These are phyloP conservation scores for Cladorrhinum sp. DNA, from an alignment of 2,329 filamentous ascomycete genomes.

Conservation along the genomic window DNA sequence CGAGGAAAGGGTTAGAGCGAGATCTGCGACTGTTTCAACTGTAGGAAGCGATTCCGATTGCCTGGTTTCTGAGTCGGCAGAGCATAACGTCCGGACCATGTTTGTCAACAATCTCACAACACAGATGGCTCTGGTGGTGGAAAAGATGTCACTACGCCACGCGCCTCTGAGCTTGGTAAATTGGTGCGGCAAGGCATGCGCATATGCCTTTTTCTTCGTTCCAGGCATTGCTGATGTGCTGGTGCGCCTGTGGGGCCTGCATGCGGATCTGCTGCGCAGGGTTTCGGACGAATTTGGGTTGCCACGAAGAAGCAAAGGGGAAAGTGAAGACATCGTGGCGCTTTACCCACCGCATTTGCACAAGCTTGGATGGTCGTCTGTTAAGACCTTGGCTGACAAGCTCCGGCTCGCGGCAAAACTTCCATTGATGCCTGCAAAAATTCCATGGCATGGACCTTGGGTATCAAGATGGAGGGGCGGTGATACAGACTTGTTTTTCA, in stretches of 20 bases:
- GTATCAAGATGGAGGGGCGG: conserved; percentile 79
- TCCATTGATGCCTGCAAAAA: conserved; percentile 65
- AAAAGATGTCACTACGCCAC: conserved; percentile 80
- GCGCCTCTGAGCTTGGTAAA: conserved; percentile 65
- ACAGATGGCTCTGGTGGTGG: conserved; percentile 83
- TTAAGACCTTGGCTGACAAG: conserved; percentile 47
- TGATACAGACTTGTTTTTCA: conserved; percentile 86
- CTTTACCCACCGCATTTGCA: conserved; percentile 68
- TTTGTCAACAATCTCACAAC: conserved; percentile 78
- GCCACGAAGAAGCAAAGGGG: conserved; percentile 51
- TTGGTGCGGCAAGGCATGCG: conserved; percentile 86
- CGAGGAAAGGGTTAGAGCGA: conserved; percentile 43
- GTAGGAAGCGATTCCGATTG: conserved; percentile 63
- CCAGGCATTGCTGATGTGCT: conserved; percentile 82
- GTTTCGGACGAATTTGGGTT: conserved; percentile 68
- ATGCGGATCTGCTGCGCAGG: conserved; percentile 66
- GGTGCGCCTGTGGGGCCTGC: conserved; percentile 74
- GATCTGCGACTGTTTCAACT: conserved; percentile 49
- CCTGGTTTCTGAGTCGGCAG: conserved; percentile 65
- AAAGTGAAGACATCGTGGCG: conserved; percentile 63
- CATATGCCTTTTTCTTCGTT: conserved; percentile 91
- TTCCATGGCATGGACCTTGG: conserved; percentile 87
- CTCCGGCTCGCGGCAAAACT: conserved; percentile 64
- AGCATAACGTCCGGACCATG: conserved; percentile 85
- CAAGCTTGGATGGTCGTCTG: conserved; percentile 55